Conservation (phyloP, 2,329 filamentous ascomycete species). For the Thelonectria blattea region DNA sequence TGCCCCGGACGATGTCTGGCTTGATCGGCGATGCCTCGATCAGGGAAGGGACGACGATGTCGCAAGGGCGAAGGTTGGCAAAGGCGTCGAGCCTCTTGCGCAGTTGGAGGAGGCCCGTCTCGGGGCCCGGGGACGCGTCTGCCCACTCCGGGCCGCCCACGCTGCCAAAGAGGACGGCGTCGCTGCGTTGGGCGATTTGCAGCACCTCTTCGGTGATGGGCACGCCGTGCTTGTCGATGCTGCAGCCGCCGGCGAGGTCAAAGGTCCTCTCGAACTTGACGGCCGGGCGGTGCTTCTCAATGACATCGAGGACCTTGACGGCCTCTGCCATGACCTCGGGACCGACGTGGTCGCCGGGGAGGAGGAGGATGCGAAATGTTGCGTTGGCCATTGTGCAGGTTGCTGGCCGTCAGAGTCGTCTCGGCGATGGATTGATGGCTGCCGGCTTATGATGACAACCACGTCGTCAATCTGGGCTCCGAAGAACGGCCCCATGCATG, state of each 20-base stretch:
- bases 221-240: conserved; percentile 52
- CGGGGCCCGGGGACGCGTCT: conserved; percentile 47
- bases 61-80: conserved; percentile 57
- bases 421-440: not conserved
- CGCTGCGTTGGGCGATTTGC: conserved; percentile 46
- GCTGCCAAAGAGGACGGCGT: conserved; percentile 55
- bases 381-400: conserved; percentile 9
- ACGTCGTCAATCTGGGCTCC: not conserved
- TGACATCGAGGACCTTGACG: conserved; percentile 52
- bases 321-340: conserved; percentile 55
- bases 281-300: conserved; percentile 42
- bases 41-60: conserved; percentile 50
- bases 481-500: not conserved
- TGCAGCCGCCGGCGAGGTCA: conserved; percentile 44
- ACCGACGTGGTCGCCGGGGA: conserved; percentile 54
- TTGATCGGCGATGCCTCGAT: conserved; percentile 52
- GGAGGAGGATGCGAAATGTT: conserved; percentile 47
- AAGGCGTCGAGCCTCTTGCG: conserved; percentile 52
- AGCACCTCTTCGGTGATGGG: conserved; percentile 52
- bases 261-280: conserved; percentile 39
- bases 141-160: conserved; percentile 57
- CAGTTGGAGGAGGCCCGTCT: conserved; percentile 51
- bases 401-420: not conserved
- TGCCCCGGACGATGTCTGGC: conserved; percentile 49
- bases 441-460: not conserved